Evolutionary conservation across 164 flowering plant species (phyloP).

Genomic region (Vitis amurensis): DNA sequence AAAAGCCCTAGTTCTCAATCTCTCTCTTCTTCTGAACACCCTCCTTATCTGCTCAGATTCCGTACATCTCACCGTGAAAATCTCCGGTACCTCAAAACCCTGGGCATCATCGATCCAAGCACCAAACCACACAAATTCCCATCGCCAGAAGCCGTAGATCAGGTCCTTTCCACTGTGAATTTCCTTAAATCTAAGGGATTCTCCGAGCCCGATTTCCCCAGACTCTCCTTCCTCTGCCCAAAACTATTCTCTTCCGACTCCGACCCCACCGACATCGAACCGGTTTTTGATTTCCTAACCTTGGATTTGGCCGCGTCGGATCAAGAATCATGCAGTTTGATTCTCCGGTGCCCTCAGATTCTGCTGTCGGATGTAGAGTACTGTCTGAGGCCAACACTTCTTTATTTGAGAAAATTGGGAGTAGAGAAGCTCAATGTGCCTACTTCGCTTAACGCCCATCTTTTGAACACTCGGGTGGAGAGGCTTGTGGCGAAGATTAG

Average conservation of each 20-base stretch:
- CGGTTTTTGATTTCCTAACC: slow-evolving; percentile 53
- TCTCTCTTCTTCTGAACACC: slow-evolving; percentile 16
- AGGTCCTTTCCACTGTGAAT: slow-evolving; percentile 38
- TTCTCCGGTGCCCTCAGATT: slow-evolving; percentile 50
- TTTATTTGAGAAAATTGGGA: slow-evolving; percentile 44
- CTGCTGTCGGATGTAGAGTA: slow-evolving; percentile 51
- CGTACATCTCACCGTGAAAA: slow-evolving; percentile 51
- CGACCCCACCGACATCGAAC: slow-evolving; percentile 39
- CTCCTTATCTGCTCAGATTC: slow-evolving; percentile 40
- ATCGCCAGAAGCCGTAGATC: slow-evolving; percentile 27
- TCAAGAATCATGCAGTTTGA: slow-evolving; percentile 34
- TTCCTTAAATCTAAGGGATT: slow-evolving; percentile 64
- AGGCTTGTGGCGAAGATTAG: slow-evolving; percentile 36
- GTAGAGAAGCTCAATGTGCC: slow-evolving; percentile 47
- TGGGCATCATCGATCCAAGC: slow-evolving; percentile 35
- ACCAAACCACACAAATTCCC: slow-evolving; percentile 27
- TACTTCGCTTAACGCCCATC: slow-evolving; percentile 51
- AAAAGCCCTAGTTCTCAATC: slow-evolving; percentile 9
- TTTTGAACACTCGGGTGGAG: slow-evolving; percentile 50
- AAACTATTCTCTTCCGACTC: slow-evolving; percentile 39
- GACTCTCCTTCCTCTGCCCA: slow-evolving; percentile 51
- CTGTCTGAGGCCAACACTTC: slow-evolving; percentile 53
- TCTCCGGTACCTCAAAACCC: slow-evolving; percentile 52
- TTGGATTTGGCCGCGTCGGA: slow-evolving; percentile 39
- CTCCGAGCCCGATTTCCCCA: slow-evolving; percentile 46